These are phyloP conservation scores for Incumbomyces delicatus DNA, from an alignment of 2,329 filamentous ascomycete species.

Conservation along the genomic window DNA sequence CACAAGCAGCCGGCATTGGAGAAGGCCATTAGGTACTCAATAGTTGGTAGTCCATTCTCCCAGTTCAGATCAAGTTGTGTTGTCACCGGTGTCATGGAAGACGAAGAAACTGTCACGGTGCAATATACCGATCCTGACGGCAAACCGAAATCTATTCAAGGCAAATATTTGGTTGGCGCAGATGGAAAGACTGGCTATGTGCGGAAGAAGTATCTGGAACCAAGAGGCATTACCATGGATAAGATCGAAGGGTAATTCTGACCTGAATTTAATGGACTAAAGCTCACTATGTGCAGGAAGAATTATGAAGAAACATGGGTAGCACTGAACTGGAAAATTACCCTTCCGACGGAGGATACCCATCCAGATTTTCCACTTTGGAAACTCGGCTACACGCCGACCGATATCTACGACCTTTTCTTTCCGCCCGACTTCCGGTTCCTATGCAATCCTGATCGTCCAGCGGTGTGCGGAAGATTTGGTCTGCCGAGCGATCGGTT, in stretches of 20 bases:
- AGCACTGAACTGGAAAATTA: conserved; percentile 23
- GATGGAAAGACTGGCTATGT: conserved; percentile 27
- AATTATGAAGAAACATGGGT: conserved; percentile 25
- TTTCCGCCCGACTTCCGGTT: conserved; percentile 24
- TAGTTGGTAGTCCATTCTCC: conserved; percentile 8
- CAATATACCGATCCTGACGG: conserved; percentile 16
- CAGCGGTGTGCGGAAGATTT: conserved; percentile 24
- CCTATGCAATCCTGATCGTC: conserved; percentile 20
- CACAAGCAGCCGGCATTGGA: conserved; percentile 26
- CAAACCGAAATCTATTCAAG: conserved; percentile 13
- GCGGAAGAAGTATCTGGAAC: conserved; percentile 24
- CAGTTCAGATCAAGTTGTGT: conserved; percentile 13
- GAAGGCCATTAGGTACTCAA: conserved; percentile 17
- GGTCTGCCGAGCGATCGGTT: conserved; percentile 22
- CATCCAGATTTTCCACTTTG: conserved; percentile 25
- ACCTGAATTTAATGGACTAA: background rate
- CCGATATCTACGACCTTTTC: conserved; percentile 24
- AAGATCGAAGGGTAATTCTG: conserved; percentile 13
- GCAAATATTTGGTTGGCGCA: conserved; percentile 24
- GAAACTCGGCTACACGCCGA: conserved; percentile 21
- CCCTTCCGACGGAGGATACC: conserved; percentile 20
- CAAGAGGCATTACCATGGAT: conserved; percentile 20
- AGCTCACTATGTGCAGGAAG: conserved; percentile 12
- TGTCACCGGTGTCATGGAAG: conserved; percentile 11
- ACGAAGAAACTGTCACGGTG: conserved; percentile 7